These are phyloP conservation scores for Datura wrightii DNA, from an alignment of 257 asterid species.

Conservation along the genomic window DNA sequence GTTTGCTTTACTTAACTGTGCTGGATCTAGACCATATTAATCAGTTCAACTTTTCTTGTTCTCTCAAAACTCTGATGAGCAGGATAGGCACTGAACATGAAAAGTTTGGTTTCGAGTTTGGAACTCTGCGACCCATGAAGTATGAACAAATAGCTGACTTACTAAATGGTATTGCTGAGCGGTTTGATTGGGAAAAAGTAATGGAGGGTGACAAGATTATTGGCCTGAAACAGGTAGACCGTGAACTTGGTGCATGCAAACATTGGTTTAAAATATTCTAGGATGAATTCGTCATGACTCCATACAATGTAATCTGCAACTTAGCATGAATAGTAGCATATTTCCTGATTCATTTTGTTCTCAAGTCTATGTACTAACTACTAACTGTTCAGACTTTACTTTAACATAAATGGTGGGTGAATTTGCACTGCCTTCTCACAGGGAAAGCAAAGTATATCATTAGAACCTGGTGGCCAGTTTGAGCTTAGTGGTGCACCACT, in stretches of 20 bases:
- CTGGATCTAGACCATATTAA: neutral
- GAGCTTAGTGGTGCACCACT: conserved; percentile 99
- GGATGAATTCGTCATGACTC: neutral
- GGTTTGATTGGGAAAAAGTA: conserved; percentile 98
- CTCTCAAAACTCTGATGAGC: conserved; percentile 36
- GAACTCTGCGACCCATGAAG: conserved; percentile 79
- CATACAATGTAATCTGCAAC: neutral
- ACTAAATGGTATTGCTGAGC: conserved; percentile 84
- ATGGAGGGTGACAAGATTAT: conserved; percentile 90
- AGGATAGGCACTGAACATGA: conserved; percentile 99
- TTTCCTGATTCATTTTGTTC: neutral
- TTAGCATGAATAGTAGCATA: neutral
- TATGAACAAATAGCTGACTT: conserved; percentile 90
- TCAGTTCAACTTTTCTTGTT: conserved; percentile 25
- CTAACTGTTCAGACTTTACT: neutral
- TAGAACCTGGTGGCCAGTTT: conserved; percentile 99
- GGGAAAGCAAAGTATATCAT: conserved; percentile 94
- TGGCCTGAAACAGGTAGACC: conserved; percentile 88
- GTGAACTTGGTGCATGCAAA: conserved; percentile 10
- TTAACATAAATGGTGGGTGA: conserved; percentile 4
- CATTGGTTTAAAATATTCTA: neutral
- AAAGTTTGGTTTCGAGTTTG: conserved; percentile 90
- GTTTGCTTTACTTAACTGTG: neutral
- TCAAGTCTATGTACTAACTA: neutral
- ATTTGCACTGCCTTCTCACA: conserved; percentile 33